Evolutionary conservation across 768 basidiomycete species (phyloP), one percentile per base, ranked within the genome.

Genomic region (Mycena indigotica): DNA sequence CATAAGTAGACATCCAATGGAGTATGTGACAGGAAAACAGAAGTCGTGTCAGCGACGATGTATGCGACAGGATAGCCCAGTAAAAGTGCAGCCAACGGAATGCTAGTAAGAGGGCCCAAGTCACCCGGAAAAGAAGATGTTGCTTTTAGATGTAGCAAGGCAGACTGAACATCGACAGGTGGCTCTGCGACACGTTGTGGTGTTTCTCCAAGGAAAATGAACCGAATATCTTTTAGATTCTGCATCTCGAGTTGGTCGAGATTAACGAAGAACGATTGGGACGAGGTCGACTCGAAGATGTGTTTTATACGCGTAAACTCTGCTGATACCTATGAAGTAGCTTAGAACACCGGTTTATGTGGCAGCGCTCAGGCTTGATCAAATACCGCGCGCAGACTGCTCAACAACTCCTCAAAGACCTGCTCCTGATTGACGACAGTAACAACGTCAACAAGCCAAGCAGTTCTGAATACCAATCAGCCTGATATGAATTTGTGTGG

Each of bases 21-120:
- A 2, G 77, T 73, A 19, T 78, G 66, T 45, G 70, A 70, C n/a
- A 88, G 75, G 63, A 80, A 84, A 17, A 67, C 56, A 3, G 67
- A 66, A 0, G 61, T 60, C 4, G 66, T 46, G 0, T 63, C 57
- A 15, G 51, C 57, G 28, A 77, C 77, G 28, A 79, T 65, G 46
- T 85, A 85, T 23, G 79, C 76, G 8, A 87, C 78, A 8, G 82
- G 81, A 62, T 88, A 88, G 56, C 86, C 86, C 29, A 88, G 78
- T 24, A 88, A 67, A 6, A 85, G 57, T 1, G 77, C 87, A 3
- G 86, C 84, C 4, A 88, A 72, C 15, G 86, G 80, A 39, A 88
- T 70, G 2, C 74, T 68, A 10, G 54, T 65, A 23, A 56, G 65
- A 49, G 68, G 59, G 4, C 71, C 49, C 15, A 74, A 62, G 24